Evolutionary conservation across 306 rosid genomes (phyloP).

Genomic region (Cicer cuneatum): DNA sequence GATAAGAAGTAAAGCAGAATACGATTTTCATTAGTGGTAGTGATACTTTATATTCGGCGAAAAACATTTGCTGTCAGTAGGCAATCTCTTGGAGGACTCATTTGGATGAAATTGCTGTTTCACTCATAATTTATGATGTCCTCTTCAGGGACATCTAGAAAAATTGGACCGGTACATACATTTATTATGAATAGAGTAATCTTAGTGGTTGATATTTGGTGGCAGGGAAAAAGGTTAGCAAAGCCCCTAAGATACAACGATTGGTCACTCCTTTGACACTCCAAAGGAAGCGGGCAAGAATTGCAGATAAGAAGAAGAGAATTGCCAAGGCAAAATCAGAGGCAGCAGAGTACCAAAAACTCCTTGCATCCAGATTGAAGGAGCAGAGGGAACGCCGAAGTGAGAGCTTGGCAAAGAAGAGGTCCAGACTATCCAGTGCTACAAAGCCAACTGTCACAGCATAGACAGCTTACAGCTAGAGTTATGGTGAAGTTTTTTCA

Average conservation of each 20-base stretch:
- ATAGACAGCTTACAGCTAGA: constrained; percentile 19
- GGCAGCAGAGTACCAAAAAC: constrained; percentile 51
- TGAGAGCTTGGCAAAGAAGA: constrained; percentile 53
- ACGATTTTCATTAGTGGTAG: neutral
- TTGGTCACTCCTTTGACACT: constrained; percentile 55
- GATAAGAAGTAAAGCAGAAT: too few relatives aligned
- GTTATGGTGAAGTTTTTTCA: constrained; percentile 37
- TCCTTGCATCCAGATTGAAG: constrained; percentile 52
- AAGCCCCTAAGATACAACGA: constrained; percentile 51
- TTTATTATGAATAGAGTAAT: neutral
- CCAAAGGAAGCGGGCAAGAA: constrained; percentile 54
- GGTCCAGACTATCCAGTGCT: constrained; percentile 48
- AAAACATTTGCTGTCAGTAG: neutral
- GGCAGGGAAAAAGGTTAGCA: constrained; percentile 53
- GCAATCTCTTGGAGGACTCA: neutral
- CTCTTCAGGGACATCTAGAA: neutral
- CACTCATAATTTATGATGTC: neutral
- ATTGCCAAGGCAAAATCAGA: constrained; percentile 53
- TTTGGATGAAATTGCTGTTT: neutral
- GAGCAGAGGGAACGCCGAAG: constrained; percentile 51
- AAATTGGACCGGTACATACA: neutral
- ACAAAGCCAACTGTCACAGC: constrained; percentile 40
- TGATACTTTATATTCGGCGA: neutral
- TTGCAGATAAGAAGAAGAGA: constrained; percentile 52
- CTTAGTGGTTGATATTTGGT: constrained; percentile 7